A percentile compares a stretch with the other conserved stretches of the same genome.
phyloP scores from a whole-genome alignment of 139 green algal species.

The Chlorella sp. region DNA sequence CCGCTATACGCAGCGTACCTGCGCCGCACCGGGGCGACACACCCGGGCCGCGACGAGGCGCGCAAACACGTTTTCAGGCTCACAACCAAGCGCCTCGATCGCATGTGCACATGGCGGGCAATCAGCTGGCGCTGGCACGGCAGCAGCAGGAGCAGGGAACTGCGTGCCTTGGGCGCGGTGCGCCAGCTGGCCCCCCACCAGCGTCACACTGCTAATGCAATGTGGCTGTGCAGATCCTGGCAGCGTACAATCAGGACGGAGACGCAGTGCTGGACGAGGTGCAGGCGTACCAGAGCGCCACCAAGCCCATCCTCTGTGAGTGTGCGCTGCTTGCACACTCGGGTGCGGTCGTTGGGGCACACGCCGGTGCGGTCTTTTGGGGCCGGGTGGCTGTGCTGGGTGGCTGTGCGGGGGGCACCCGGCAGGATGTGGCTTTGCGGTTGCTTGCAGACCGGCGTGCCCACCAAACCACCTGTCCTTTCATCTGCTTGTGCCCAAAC shows the following conservation, averaged over 20 bases:
- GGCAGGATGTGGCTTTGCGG: not conserved
- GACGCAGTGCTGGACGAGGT: not conserved
- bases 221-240: not conserved
- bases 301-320: not conserved
- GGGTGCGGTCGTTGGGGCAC: not conserved
- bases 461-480: too few species aligned
- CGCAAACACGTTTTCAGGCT: too few species aligned
- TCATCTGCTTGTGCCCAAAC: too few species aligned
- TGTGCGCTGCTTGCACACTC: not conserved
- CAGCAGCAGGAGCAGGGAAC: not conserved
- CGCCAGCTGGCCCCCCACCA: not conserved
- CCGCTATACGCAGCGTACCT: slow-evolving; percentile 59
- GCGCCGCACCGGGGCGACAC: slow-evolving; percentile 20
- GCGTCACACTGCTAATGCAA: not conserved
- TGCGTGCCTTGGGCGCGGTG: not conserved
- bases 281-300: not conserved
- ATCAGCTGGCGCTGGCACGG: not conserved
- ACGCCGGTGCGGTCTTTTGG: not conserved
- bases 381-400: not conserved
- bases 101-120: not conserved
- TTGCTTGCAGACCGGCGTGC: not conserved
- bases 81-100: too few species aligned
- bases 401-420: not conserved
- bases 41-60: slow-evolving; percentile 12
- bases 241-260: not conserved